These are phyloP conservation scores for Phytophthora tentaculata DNA, from an alignment of 352 stramenopile genomes.

Conservation along the genomic window DNA sequence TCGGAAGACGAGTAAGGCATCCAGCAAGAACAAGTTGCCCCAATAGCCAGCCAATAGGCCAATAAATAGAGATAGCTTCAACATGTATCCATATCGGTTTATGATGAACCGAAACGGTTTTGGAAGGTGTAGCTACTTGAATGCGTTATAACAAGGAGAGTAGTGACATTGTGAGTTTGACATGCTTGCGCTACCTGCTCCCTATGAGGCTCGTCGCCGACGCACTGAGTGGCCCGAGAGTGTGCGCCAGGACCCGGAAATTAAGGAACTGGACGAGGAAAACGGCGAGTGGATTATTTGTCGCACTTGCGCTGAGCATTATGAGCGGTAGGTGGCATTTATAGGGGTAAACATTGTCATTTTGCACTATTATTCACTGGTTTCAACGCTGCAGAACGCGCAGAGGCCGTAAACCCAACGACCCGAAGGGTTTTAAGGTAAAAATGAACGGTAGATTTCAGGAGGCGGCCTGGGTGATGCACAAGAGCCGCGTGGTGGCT, in stretches of 20 bases:
- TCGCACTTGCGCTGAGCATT: slow-evolving; percentile 62
- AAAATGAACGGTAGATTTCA: slow-evolving; percentile 79
- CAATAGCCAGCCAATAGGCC: slow-evolving; percentile 8
- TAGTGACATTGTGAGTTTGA: slow-evolving; percentile 9
- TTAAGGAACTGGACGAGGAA: slow-evolving; percentile 60
- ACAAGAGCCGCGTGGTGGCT: slow-evolving; percentile 67
- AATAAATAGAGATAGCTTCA: slow-evolving; percentile 30
- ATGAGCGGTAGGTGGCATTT: slow-evolving; percentile 42
- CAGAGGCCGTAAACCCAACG: slow-evolving; percentile 64
- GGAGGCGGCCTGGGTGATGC: slow-evolving; percentile 68
- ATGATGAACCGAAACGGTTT: not conserved
- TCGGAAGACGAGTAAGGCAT: slow-evolving; percentile 14
- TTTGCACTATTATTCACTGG: not conserved
- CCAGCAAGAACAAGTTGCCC: not conserved
- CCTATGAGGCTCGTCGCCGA: slow-evolving; percentile 55
- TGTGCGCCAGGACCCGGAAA: slow-evolving; percentile 56
- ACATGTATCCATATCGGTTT: slow-evolving; percentile 20
- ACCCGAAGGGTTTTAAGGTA: slow-evolving; percentile 68
- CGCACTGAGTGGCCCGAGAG: slow-evolving; percentile 60
- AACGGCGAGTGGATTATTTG: slow-evolving; percentile 77
- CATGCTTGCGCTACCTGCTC: slow-evolving; percentile 11
- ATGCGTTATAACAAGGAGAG: slow-evolving; percentile 12
- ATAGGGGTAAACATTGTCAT: not conserved
- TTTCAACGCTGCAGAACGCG: slow-evolving; percentile 42
- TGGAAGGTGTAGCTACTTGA: slow-evolving; percentile 2